Percentiles rank a stretch among this genome's conserved stretches.
Evolutionary conservation across 495 filamentous ascomycete species (phyloP).

Genomic region (Hypoxylon subgilvum): DNA sequence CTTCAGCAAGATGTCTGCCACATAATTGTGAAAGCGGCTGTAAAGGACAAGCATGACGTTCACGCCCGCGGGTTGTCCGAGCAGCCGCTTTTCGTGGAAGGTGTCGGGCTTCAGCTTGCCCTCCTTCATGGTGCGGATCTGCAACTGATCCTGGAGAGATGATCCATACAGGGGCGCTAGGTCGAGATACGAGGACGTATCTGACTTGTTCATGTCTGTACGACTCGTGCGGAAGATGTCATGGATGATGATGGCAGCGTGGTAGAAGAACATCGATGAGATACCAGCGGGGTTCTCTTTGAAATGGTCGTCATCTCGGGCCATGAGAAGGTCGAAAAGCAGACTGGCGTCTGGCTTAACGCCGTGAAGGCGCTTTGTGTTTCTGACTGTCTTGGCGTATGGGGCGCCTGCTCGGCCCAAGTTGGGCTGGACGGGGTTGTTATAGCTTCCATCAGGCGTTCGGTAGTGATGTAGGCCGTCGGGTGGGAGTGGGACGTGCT

Average conservation of each 20-base stretch:
- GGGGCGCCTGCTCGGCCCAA: conserved; percentile 63
- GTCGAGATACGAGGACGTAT: conserved; percentile 80
- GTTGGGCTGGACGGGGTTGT: conserved; percentile 66
- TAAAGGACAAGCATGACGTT: conserved; percentile 71
- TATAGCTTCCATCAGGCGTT: conserved; percentile 71
- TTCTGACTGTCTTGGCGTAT: conserved; percentile 72
- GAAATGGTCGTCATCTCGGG: conserved; percentile 60
- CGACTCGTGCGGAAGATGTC: conserved; percentile 57
- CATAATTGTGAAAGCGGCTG: conserved; percentile 75
- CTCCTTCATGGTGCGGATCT: conserved; percentile 72
- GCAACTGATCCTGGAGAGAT: conserved; percentile 68
- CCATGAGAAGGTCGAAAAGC: conserved; percentile 76
- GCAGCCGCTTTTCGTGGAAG: conserved; percentile 71
- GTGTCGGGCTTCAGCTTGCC: conserved; percentile 80
- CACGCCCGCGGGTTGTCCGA: conserved; percentile 79
- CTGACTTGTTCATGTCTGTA: conserved; percentile 42
- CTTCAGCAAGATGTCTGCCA: conserved; percentile 66
- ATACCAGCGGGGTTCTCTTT: conserved; percentile 74
- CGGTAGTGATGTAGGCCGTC: conserved; percentile 63
- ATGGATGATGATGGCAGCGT: conserved; percentile 84
- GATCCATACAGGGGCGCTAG: conserved; percentile 82
- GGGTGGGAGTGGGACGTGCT: conserved; percentile 41
- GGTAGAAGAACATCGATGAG: conserved; percentile 82
- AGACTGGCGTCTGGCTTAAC: conserved; percentile 73
- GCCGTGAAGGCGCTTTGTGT: conserved; percentile 51